Evolutionary conservation across 495 filamentous ascomycete species (phyloP).

Genomic region (Penicillium pancosmium): DNA sequence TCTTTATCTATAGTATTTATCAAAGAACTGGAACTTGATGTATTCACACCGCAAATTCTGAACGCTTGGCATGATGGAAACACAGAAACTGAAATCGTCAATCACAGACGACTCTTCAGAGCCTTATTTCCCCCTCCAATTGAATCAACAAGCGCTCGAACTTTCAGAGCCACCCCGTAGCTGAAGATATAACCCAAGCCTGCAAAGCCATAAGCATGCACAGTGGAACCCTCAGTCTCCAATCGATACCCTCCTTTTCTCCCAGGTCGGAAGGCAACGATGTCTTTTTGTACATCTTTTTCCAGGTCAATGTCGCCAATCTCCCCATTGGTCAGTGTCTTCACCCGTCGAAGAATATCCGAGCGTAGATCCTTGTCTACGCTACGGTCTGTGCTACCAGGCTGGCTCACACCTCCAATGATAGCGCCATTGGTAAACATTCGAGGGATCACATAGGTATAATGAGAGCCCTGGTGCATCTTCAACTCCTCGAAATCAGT

Average conservation of each 20-base stretch:
- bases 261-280: conserved; percentile 21
- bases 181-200: conserved; percentile 20
- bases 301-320: conserved; percentile 8
- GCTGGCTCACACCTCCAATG: conserved; percentile 20
- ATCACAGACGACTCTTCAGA: conserved; percentile 8
- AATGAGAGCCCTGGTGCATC: conserved; percentile 23
- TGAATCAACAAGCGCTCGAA: conserved; percentile 14
- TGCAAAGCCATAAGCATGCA: conserved; percentile 24
- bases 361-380: conserved; percentile 15
- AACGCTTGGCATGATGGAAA: too few species aligned
- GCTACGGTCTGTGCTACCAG: conserved; percentile 11
- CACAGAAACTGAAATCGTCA: too few species aligned
- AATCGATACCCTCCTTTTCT: conserved; percentile 19
- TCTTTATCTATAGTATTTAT: too few species aligned
- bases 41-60: too few species aligned
- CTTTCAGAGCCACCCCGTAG: conserved; percentile 21
- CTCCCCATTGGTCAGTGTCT: background rate
- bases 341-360: conserved; percentile 18
- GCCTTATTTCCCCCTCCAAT: background rate
- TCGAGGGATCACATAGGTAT: conserved; percentile 23
- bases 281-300: conserved; percentile 5
- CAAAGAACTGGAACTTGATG: too few species aligned
- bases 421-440: conserved; percentile 20
- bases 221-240: conserved; percentile 16
- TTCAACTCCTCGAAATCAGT: conserved; percentile 14